A percentile compares a stretch with the other conserved stretches of the same genome.
Evolutionary conservation across 495 filamentous ascomycete species (phyloP).

Genomic region (Cryomyces antarcticus): DNA sequence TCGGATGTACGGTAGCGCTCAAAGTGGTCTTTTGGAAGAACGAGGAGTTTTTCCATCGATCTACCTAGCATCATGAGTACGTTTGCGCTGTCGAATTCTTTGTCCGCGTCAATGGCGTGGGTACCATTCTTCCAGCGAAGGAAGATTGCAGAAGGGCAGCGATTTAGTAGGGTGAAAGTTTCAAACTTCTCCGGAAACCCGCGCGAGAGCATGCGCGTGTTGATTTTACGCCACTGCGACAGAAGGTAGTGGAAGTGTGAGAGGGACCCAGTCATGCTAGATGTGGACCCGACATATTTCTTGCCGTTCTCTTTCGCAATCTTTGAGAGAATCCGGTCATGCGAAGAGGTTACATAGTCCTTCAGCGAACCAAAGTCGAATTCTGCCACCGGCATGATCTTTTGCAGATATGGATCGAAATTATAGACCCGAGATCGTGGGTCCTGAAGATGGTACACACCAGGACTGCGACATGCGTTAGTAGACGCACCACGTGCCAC

Average conservation of each 20-base stretch:
- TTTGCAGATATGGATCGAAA: slow-evolving; percentile 82
- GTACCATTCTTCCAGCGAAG: slow-evolving; percentile 63
- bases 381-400: slow-evolving; percentile 76
- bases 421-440: slow-evolving; percentile 76
- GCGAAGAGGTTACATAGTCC: slow-evolving; percentile 73
- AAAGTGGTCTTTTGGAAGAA: slow-evolving; percentile 55
- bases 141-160: slow-evolving; percentile 61
- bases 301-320: slow-evolving; percentile 46
- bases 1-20: slow-evolving; percentile 58
- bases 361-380: slow-evolving; percentile 81
- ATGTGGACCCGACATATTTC: slow-evolving; percentile 87
- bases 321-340: slow-evolving; percentile 43
- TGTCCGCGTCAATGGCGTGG: slow-evolving; percentile 97
- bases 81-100: slow-evolving; percentile 70
- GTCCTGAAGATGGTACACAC: slow-evolving; percentile 81
- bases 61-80: slow-evolving; percentile 79
- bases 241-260: slow-evolving; percentile 86
- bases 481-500: neutral
- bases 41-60: slow-evolving; percentile 94
- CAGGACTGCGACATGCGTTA: slow-evolving; percentile 31
- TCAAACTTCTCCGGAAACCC: slow-evolving; percentile 34
- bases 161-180: slow-evolving; percentile 51
- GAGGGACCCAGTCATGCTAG: slow-evolving; percentile 78
- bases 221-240: slow-evolving; percentile 59
- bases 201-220: slow-evolving; percentile 40